Conservation (phyloP, 2,329 filamentous ascomycete genomes). For the Thelonectria discophora region DNA sequence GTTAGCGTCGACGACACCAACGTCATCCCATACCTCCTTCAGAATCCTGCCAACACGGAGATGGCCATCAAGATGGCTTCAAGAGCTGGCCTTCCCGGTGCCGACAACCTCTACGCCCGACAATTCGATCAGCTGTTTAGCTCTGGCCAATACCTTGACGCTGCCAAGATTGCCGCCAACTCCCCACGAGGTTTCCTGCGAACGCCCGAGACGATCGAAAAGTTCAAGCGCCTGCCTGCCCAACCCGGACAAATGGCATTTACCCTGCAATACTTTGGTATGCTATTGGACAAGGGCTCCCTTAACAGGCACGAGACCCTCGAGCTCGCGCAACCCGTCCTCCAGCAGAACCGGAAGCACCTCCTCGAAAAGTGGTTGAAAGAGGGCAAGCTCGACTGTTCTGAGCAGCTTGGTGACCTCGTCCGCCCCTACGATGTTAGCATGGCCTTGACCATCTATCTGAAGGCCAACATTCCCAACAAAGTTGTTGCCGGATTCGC, state of each 20-base stretch:
- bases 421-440: constrained; percentile 89
- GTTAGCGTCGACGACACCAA: constrained; percentile 93
- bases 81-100: constrained; percentile 90
- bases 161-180: constrained; percentile 95
- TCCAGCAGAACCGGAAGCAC: constrained; percentile 94
- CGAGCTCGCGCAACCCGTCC: constrained; percentile 90
- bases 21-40: constrained; percentile 92
- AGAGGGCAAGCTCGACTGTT: constrained; percentile 95
- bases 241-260: constrained; percentile 88
- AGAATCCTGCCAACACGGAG: constrained; percentile 93
- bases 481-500: constrained; percentile 97
- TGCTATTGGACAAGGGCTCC: constrained; percentile 93
- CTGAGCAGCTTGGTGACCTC: constrained; percentile 94
- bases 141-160: constrained; percentile 82
- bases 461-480: constrained; percentile 87
- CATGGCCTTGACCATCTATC: constrained; percentile 87
- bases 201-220: constrained; percentile 93
- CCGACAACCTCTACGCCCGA: constrained; percentile 90
- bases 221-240: constrained; percentile 87
- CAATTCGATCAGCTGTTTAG: constrained; percentile 91
- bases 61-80: constrained; percentile 97
- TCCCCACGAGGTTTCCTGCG: constrained; percentile 95
- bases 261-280: constrained; percentile 97
- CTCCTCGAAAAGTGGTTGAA: constrained; percentile 97
- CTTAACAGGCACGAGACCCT: constrained; percentile 94